Base-by-base conservation (phyloP, 306 rosid genomes). In the Lagenaria siceraria region DNA sequence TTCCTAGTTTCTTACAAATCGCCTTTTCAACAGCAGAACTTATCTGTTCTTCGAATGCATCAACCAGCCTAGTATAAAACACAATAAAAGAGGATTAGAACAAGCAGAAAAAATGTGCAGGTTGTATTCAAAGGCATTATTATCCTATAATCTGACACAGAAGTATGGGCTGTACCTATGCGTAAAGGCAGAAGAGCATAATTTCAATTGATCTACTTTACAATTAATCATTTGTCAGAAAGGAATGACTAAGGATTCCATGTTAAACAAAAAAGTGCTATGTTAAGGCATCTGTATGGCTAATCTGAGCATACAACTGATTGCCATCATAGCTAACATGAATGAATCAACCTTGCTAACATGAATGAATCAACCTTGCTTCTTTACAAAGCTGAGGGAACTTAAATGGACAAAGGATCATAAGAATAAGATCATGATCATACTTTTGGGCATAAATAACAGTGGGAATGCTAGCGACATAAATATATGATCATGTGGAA, bases 11-110 rank as follows among this genome's bases (percentile, higher is more conserved):
- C 87, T 88, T 89, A 63, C 87, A 81, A 79, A 92, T 84, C 4
- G 95, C 89, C 27, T 75, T 79, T 84, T 88, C 97, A 55, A 94
- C 95, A 8, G 89, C 83, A 70, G 92, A 86, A 46, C 81, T 91
- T 83, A 94, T 92, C 80, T 81, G 80, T 66, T 76, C 98, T 87
- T 88, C 92, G 81, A 95, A 95, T 75, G 97, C 97, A 80, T 92
- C 76, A 64, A 95, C 79, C 87, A 92, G 74, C 88, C 98, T 94
- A 85, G 79, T 60, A 82, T 68, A 81, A 62, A 38, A 78, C 62
- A 78, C 24, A 27, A 18, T 52, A 71, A 6, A 40, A 66, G 56
- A 46, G 15, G 14, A 48, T 71, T 48, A 46, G 35, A 71, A 71
- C 59, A 71, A 25, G 55, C 55, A 71, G 76, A 14, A 70, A 25